These are phyloP conservation scores for Microthlaspi erraticum DNA, from an alignment of 345 rosid genomes.

Conservation along the genomic window DNA sequence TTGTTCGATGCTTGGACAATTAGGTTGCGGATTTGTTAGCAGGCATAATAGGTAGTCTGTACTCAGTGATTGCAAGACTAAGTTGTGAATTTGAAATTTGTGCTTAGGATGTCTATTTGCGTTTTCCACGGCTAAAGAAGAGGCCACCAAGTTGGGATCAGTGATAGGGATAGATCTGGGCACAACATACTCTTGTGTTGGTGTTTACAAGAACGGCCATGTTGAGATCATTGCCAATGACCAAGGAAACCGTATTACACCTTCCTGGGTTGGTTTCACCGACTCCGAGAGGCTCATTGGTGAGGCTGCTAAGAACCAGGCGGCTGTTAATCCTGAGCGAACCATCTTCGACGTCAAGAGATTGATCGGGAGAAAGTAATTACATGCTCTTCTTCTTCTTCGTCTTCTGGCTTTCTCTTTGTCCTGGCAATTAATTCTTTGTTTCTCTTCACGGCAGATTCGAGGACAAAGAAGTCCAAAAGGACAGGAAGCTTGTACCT, in stretches of 20 bases:
- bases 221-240: slow-evolving; percentile 67
- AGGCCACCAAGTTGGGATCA: slow-evolving; percentile 58
- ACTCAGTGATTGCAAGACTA: background rate
- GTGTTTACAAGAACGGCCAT: slow-evolving; percentile 62
- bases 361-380: slow-evolving; percentile 59
- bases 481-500: slow-evolving; percentile 61
- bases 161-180: slow-evolving; percentile 66
- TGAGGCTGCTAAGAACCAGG: slow-evolving; percentile 89
- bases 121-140: slow-evolving; percentile 60
- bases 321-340: slow-evolving; percentile 61
- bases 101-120: slow-evolving; percentile 55
- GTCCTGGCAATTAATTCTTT: too few species aligned
- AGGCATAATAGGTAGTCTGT: background rate
- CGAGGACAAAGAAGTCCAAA: slow-evolving; percentile 62
- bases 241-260: slow-evolving; percentile 69
- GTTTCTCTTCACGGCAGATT: slow-evolving; percentile 38
- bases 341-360: slow-evolving; percentile 63
- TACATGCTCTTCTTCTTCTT: background rate
- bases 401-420: background rate
- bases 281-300: slow-evolving; percentile 70
- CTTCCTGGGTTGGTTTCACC: slow-evolving; percentile 66
- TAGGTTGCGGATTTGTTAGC: background rate
- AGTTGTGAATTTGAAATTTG: background rate
- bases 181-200: slow-evolving; percentile 50
- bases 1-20: background rate